A percentile compares a stretch with the other conserved stretches of the same genome.
These are phyloP conservation scores for Ceratorhiza oryzae-sativae DNA, from an alignment of 1,284 basidiomycete genomes.

Conservation along the genomic window DNA sequence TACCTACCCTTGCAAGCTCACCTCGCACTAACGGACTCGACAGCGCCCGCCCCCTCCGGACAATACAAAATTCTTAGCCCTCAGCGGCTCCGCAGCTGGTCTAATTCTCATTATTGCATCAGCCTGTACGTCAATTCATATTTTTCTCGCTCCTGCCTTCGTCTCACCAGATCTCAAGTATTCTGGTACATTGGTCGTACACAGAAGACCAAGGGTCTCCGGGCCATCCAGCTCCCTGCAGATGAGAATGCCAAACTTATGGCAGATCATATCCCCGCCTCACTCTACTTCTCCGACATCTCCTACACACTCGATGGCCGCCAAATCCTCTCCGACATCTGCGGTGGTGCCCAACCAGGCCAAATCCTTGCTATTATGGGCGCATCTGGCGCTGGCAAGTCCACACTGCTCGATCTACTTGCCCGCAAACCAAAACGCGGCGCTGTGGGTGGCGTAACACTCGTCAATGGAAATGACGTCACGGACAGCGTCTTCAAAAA, in stretches of 20 bases:
- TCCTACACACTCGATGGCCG: slow-evolving; percentile 78
- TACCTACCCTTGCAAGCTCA: slow-evolving; percentile 1
- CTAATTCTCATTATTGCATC: slow-evolving; percentile 61
- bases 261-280: slow-evolving; percentile 92
- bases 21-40: background rate
- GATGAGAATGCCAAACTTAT: slow-evolving; percentile 85
- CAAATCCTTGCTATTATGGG: slow-evolving; percentile 96
- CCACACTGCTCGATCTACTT: slow-evolving; percentile 94
- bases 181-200: slow-evolving; percentile 89
- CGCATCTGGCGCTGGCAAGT: slow-evolving; percentile 95
- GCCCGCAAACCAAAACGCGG: slow-evolving; percentile 90
- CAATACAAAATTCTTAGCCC: slow-evolving; percentile 79
- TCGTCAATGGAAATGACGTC: slow-evolving; percentile 87
- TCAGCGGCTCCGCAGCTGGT: slow-evolving; percentile 82
- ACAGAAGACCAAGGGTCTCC: slow-evolving; percentile 66
- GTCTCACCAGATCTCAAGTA: slow-evolving; percentile 54
- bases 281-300: slow-evolving; percentile 86
- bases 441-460: slow-evolving; percentile 71
- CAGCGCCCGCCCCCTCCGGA: slow-evolving; percentile 80
- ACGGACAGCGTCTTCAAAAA: slow-evolving; percentile 79
- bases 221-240: slow-evolving; percentile 80
- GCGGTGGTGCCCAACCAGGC: slow-evolving; percentile 84
- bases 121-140: slow-evolving; percentile 56
- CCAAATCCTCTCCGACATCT: slow-evolving; percentile 78
- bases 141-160: background rate